These are phyloP conservation scores for Colletotrichum gloeosporioides DNA, from an alignment of 2,329 filamentous ascomycete genomes.

Conservation along the genomic window DNA sequence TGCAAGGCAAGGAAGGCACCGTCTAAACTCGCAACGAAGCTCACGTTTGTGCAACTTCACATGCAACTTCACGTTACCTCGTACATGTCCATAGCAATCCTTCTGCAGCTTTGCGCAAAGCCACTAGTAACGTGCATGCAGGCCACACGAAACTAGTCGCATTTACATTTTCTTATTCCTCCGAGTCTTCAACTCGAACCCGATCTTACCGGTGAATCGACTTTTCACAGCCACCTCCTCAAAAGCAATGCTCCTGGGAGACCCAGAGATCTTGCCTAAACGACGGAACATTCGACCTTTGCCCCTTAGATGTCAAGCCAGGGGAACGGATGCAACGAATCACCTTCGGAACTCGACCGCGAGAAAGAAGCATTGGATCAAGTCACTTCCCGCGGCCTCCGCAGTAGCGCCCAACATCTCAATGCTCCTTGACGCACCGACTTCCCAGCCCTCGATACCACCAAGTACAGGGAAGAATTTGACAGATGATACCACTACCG, in stretches of 20 bases:
- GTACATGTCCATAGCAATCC: background rate
- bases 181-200: too few relatives aligned
- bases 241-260: background rate
- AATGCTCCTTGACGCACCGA: background rate
- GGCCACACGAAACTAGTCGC: background rate
- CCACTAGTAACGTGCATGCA: background rate
- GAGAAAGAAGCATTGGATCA: background rate
- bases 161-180: background rate
- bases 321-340: background rate
- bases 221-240: background rate
- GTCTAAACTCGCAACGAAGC: background rate
- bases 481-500: background rate
- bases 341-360: background rate
- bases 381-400: background rate
- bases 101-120: background rate
- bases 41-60: background rate
- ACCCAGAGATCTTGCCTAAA: background rate
- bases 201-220: background rate
- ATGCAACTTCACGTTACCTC: background rate
- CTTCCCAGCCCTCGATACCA: background rate
- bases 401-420: background rate
- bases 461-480: background rate
- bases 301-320: background rate
- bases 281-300: background rate
- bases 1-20: background rate